phyloP scores from a whole-genome alignment of 768 basidiomycete species.

The Kwoniella sp. region DNA sequence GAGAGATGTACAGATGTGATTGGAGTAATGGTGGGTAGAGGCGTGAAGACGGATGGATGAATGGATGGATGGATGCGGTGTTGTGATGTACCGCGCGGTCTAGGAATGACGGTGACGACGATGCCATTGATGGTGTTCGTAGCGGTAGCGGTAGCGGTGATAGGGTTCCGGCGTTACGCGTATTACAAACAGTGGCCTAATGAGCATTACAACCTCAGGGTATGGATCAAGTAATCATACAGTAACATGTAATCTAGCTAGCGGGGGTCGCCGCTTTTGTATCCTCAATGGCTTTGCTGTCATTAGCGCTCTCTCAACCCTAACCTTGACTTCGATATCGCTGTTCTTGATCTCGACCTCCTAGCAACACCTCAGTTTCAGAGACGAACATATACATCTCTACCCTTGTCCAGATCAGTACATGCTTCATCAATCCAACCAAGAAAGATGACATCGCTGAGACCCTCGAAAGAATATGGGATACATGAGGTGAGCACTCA shows the following conservation, averaged over 20 bases:
- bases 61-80: slow-evolving; percentile 4
- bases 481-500: slow-evolving; percentile 51
- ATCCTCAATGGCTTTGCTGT: background rate
- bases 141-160: no score
- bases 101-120: slow-evolving; percentile 9
- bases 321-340: background rate
- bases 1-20: background rate
- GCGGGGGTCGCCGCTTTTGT: no score
- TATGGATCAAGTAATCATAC: background rate
- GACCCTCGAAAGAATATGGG: slow-evolving; percentile 37
- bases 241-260: no score
- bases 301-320: background rate
- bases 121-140: no score
- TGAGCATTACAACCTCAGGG: slow-evolving; percentile 3
- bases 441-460: slow-evolving; percentile 30
- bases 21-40: background rate
- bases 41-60: background rate
- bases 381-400: background rate
- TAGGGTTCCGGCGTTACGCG: background rate
- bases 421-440: background rate
- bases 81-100: slow-evolving; percentile 11
- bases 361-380: background rate
- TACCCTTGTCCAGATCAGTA: background rate
- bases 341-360: background rate
- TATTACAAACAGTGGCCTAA: slow-evolving; percentile 6